Percentiles rank a stretch among this genome's conserved stretches.
Conservation (phyloP, 148 eudicot species). For the Rhododendron ovatum region DNA sequence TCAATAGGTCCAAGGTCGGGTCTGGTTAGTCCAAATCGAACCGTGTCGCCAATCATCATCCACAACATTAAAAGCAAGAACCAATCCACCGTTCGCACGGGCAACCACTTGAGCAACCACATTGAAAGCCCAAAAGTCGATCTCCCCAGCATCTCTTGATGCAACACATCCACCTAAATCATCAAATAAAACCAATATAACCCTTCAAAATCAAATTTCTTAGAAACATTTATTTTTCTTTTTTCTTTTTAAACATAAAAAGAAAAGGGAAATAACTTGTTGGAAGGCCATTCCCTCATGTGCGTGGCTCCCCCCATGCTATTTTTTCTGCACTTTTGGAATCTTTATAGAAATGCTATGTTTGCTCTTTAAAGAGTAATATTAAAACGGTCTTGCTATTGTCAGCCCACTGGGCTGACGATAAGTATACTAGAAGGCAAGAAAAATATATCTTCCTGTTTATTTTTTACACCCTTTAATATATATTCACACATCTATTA, state of each 20-base stretch:
- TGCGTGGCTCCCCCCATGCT: background rate
- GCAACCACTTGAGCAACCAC: constrained; percentile 57
- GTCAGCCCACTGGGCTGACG: no score
- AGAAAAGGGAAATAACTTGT: background rate
- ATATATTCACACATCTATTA: no score
- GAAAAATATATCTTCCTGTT: no score
- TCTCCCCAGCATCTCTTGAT: constrained; percentile 59
- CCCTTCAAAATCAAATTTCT: background rate
- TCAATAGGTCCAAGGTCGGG: constrained; percentile 64
- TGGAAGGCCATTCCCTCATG: background rate
- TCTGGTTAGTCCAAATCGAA: constrained; percentile 42
- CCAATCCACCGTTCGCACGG: constrained; percentile 46
- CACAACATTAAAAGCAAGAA: constrained; percentile 50
- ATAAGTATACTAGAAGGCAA: no score
- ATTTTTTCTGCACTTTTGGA: constrained; percentile 5
- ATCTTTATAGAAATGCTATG: constrained; percentile 4
- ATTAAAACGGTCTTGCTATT: background rate
- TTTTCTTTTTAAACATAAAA: background rate
- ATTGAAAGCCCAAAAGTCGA: constrained; percentile 65
- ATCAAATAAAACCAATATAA: constrained; percentile 7
- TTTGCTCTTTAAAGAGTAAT: background rate
- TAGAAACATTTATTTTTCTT: background rate
- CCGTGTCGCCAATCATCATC: constrained; percentile 54
- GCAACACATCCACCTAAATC: constrained; percentile 62
- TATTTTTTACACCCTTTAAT: no score